Percentiles rank a stretch among this genome's conserved stretches.
phyloP scores from a whole-genome alignment of 495 filamentous ascomycete species.

The Venustampulla echinocandica region DNA sequence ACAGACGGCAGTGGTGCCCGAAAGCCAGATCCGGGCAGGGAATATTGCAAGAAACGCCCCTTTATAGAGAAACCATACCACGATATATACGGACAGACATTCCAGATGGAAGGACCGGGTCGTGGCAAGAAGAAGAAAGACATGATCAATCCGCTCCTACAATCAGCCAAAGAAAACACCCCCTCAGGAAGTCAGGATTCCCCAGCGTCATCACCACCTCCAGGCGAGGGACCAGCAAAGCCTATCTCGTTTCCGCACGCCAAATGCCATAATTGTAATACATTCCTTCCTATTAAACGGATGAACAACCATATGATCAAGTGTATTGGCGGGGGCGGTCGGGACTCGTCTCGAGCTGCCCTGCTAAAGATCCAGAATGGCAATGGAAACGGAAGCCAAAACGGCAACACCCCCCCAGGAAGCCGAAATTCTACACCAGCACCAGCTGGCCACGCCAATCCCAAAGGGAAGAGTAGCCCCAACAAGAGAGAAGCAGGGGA shows the following conservation, averaged over 20 bases:
- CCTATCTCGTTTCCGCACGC: slow-evolving; percentile 58
- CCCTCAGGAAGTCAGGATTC: slow-evolving; percentile 41
- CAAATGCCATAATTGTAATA: slow-evolving; percentile 56
- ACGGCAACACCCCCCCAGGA: slow-evolving; percentile 46
- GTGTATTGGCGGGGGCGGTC: slow-evolving; percentile 67
- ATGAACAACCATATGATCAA: slow-evolving; percentile 71
- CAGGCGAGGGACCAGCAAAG: slow-evolving; percentile 36
- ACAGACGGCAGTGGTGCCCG: slow-evolving; percentile 51
- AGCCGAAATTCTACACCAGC: slow-evolving; percentile 52
- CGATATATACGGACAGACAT: slow-evolving; percentile 79
- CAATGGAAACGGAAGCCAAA: slow-evolving; percentile 35
- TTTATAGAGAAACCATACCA: slow-evolving; percentile 63
- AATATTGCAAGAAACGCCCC: slow-evolving; percentile 72
- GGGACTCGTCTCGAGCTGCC: slow-evolving; percentile 54
- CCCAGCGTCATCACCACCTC: slow-evolving; percentile 34
- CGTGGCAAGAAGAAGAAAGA: slow-evolving; percentile 54
- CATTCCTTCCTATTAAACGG: slow-evolving; percentile 50
- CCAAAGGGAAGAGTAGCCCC: slow-evolving; percentile 28
- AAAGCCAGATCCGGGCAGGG: slow-evolving; percentile 50
- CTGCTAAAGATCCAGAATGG: slow-evolving; percentile 47
- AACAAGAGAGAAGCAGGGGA: slow-evolving; percentile 38
- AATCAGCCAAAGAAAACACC: slow-evolving; percentile 41
- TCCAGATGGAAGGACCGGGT: slow-evolving; percentile 43
- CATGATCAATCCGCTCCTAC: slow-evolving; percentile 30
- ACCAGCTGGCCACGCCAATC: slow-evolving; percentile 33